phyloP scores from a whole-genome alignment of 768 basidiomycete species.

The Boletus vermiculosoides region DNA sequence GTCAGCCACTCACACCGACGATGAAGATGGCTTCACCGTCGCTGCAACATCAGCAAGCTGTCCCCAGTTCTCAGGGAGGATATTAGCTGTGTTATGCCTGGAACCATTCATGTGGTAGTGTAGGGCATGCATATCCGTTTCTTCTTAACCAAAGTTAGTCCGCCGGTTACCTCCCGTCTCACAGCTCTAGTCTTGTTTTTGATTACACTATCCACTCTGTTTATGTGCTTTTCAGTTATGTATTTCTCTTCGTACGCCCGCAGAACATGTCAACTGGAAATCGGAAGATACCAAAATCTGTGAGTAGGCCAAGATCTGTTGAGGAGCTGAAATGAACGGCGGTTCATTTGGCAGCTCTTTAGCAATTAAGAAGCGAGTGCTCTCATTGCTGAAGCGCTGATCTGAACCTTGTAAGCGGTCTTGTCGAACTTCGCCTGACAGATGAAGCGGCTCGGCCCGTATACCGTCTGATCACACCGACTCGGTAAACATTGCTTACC shows the following conservation, averaged over 20 bases:
- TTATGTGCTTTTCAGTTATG: slow-evolving; percentile 40
- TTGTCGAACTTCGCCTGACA: too few relatives aligned
- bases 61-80: slow-evolving; percentile 51
- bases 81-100: slow-evolving; percentile 37
- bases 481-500: neutral
- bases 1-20: slow-evolving; percentile 49
- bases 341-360: too few relatives aligned
- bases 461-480: neutral
- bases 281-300: slow-evolving; percentile 12
- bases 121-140: slow-evolving; percentile 15
- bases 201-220: slow-evolving; percentile 36
- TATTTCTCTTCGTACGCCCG: slow-evolving; percentile 33
- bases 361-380: too few relatives aligned
- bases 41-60: slow-evolving; percentile 52
- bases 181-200: slow-evolving; percentile 30
- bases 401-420: too few relatives aligned
- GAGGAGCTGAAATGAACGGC: too few relatives aligned
- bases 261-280: slow-evolving; percentile 20
- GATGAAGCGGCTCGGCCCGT: too few relatives aligned
- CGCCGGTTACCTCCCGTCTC: slow-evolving; percentile 17
- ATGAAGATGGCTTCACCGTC: slow-evolving; percentile 55
- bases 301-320: too few relatives aligned
- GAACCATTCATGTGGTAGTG: slow-evolving; percentile 13
- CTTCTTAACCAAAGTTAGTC: slow-evolving; percentile 6
- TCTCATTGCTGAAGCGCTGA: too few relatives aligned